Evolutionary conservation across 1,284 basidiomycete species (phyloP), one percentile per base, ranked within the genome.

Genomic region (Melampsora abietis-canadensis): DNA sequence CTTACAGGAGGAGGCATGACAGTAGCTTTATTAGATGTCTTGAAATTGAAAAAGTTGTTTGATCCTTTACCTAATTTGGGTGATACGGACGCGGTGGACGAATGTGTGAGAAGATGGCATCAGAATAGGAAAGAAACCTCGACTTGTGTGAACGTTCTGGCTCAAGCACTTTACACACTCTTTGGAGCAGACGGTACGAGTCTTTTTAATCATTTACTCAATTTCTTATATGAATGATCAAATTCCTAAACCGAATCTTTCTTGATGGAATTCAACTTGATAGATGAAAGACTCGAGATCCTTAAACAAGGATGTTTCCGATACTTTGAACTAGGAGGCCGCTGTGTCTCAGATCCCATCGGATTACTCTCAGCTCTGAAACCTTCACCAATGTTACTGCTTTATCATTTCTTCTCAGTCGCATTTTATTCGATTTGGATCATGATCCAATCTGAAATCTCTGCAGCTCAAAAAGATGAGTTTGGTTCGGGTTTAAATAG

Each of bases 1-100:
- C 85, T 99, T 14, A 98, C 95, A 0, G 96, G 96, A 12, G 95
- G 84, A 78, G 94, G 94, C 6, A 97, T 97, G 94, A 94, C 92
- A 0, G 93, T 95, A 59, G 92, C 92, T 1, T 85, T 96, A 73
- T 86, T 89, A 80, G 94, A 96, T 78, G 90, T 90, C 17, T 88
- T 92, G 19, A 80, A 91, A 24, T 85, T 96, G 10, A 86, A 88
- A 0, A 83, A 87, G 34, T 83, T 91, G 76, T 83, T 95, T 0
- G 82, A 83, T 48, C 40, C 62, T 15, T 76, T 77, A 0, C 81
- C 81, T 27, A 83, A 84, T 12, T 73, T 85, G 48, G 80, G 81
- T 68, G 85, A 91, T 80, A 92, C 90, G 90, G 83, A 84, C 48
- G 83, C 85, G 54, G 82, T 94, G 19, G 83, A 86, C 17, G 83